These are phyloP conservation scores for Rhodamnia argentea DNA, from an alignment of 345 rosid species.

Conservation along the genomic window DNA sequence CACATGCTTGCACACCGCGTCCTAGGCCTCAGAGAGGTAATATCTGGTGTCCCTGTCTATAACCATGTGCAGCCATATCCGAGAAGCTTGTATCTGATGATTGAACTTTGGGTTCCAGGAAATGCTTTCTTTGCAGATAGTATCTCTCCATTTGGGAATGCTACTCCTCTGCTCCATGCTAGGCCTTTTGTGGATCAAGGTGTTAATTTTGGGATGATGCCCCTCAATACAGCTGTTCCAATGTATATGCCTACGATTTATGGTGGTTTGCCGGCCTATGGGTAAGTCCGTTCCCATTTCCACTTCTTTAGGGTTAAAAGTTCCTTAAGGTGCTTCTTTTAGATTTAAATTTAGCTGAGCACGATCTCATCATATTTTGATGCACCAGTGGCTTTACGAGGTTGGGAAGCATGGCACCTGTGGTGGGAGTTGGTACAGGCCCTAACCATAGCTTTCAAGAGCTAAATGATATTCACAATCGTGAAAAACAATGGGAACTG, in stretches of 20 bases:
- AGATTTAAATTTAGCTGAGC: background rate
- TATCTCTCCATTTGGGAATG: slow-evolving; percentile 26
- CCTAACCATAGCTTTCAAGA: background rate
- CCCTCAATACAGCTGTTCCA: slow-evolving; percentile 16
- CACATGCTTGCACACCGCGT: slow-evolving; percentile 14
- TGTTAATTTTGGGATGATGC: slow-evolving; percentile 18
- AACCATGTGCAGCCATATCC: background rate
- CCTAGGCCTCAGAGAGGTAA: slow-evolving; percentile 28
- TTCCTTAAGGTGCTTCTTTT: background rate
- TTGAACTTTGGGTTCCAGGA: slow-evolving; percentile 10
- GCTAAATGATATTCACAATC: slow-evolving; percentile 5
- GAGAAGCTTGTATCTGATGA: background rate
- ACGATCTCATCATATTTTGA: background rate
- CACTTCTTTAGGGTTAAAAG: background rate
- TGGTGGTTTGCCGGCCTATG: slow-evolving; percentile 14
- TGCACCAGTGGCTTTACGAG: slow-evolving; percentile 13
- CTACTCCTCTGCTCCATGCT: slow-evolving; percentile 6
- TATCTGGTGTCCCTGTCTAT: background rate
- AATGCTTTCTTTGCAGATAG: slow-evolving; percentile 18
- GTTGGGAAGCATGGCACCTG: slow-evolving; percentile 12
- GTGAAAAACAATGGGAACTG: slow-evolving; percentile 9
- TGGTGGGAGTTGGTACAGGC: background rate
- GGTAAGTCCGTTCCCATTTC: slow-evolving; percentile 8
- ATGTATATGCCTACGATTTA: slow-evolving; percentile 16
- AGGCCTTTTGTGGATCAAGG: slow-evolving; percentile 17